phyloP scores from a whole-genome alignment of 257 asterid genomes.

The Solanum chilense region DNA sequence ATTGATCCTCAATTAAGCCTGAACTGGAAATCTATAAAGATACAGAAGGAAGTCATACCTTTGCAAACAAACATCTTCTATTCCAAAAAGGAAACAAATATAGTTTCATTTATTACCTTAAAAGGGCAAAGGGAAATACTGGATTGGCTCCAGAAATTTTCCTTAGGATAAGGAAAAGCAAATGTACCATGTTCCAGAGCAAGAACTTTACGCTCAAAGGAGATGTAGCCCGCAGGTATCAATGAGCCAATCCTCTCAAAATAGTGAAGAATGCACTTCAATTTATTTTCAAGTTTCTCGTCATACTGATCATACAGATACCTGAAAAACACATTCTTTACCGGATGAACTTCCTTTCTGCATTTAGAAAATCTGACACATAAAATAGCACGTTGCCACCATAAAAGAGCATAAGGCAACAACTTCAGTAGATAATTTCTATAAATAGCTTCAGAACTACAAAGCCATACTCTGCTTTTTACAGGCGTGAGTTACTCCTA shows the following conservation, averaged over 20 bases:
- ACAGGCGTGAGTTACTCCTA: background rate
- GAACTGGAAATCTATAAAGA: conserved; percentile 39
- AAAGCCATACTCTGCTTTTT: background rate
- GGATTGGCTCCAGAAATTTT: conserved; percentile 65
- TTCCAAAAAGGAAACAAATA: background rate
- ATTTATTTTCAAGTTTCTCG: conserved; percentile 50
- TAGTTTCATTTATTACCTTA: conserved; percentile 36
- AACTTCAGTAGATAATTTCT: background rate
- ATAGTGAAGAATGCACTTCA: conserved; percentile 77
- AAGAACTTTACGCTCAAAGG: conserved; percentile 84
- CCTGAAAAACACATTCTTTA: conserved; percentile 26
- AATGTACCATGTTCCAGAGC: conserved; percentile 19
- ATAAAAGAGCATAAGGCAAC: background rate
- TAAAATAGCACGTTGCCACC: background rate
- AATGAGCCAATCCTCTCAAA: conserved; percentile 54
- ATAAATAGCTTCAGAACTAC: background rate
- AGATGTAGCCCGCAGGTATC: conserved; percentile 58
- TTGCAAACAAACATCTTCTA: background rate
- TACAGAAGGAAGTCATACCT: background rate
- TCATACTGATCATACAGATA: conserved; percentile 44
- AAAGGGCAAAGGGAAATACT: conserved; percentile 49
- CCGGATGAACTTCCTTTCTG: background rate
- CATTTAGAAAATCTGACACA: background rate
- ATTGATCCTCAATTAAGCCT: conserved; percentile 74
- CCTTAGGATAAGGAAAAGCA: conserved; percentile 36